phyloP scores from a whole-genome alignment of 2,329 filamentous ascomycete species.

The Sclerotinia nivalis region DNA sequence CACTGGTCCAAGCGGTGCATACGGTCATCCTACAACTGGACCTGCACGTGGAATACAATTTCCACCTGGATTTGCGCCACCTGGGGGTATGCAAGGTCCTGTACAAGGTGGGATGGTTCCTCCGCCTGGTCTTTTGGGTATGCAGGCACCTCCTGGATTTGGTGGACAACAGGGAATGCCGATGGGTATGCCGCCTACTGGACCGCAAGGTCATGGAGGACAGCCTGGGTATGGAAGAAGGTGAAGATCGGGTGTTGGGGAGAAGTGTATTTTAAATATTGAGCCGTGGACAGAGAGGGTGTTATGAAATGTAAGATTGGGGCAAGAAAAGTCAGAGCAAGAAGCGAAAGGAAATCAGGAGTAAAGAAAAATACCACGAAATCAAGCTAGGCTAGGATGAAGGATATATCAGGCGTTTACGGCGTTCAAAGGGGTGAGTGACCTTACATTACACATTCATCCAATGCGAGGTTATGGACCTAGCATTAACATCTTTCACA shows the following conservation, averaged over 20 bases:
- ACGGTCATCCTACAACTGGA: background rate
- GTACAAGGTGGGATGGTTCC: background rate
- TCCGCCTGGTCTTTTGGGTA: conserved; percentile 27
- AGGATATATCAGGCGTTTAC: conserved; percentile 15
- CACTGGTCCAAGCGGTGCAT: conserved; percentile 39
- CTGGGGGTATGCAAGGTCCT: conserved; percentile 6
- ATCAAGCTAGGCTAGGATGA: background rate
- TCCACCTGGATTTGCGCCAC: conserved; percentile 48
- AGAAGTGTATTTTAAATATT: background rate
- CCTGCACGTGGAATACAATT: conserved; percentile 6
- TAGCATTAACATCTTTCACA: conserved; percentile 9
- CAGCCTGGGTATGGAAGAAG: conserved; percentile 26
- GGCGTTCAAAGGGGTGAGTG: conserved; percentile 16
- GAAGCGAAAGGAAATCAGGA: background rate
- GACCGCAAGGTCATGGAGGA: conserved; percentile 30
- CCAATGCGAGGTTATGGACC: background rate
- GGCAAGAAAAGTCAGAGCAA: too few species aligned
- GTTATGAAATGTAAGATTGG: background rate
- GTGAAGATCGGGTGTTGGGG: background rate
- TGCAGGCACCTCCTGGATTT: conserved; percentile 39
- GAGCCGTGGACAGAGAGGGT: too few species aligned
- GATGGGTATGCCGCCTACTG: conserved; percentile 36
- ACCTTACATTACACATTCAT: background rate
- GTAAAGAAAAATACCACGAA: conserved; percentile 11
- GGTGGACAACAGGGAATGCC: conserved; percentile 33